Conservation (phyloP, 257 asterid species). For the Rhazya stricta region DNA sequence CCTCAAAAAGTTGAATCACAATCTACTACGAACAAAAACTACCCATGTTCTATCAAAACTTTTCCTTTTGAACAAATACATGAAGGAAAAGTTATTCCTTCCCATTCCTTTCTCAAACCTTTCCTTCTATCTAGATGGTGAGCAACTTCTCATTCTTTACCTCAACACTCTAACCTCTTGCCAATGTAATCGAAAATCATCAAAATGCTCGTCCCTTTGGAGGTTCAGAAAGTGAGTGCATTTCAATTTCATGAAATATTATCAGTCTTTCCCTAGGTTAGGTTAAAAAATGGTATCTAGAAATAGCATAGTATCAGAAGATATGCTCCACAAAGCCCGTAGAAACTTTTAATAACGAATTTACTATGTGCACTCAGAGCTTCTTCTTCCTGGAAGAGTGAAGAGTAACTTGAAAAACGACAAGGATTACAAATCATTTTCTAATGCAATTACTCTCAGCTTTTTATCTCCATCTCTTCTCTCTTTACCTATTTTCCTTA, state of each 20-base stretch:
- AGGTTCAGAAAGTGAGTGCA: not conserved
- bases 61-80: not conserved
- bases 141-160: not conserved
- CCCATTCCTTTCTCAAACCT: not conserved
- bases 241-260: not conserved
- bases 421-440: not conserved
- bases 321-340: not conserved
- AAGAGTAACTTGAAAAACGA: not conserved
- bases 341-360: not conserved
- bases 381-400: no score
- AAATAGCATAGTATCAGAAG: not conserved
- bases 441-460: not conserved
- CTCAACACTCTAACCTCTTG: not conserved
- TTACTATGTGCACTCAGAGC: not conserved
- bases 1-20: not conserved
- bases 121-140: no score
- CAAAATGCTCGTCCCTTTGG: not conserved
- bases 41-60: not conserved
- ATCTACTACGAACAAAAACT: not conserved
- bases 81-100: not conserved
- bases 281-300: not conserved
- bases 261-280: not conserved
- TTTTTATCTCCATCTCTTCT: not conserved
- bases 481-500: not conserved
- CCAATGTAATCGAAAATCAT: not conserved